These are phyloP conservation scores for Pleodorina starrii DNA, from an alignment of 139 green algal genomes.

Conservation along the genomic window DNA sequence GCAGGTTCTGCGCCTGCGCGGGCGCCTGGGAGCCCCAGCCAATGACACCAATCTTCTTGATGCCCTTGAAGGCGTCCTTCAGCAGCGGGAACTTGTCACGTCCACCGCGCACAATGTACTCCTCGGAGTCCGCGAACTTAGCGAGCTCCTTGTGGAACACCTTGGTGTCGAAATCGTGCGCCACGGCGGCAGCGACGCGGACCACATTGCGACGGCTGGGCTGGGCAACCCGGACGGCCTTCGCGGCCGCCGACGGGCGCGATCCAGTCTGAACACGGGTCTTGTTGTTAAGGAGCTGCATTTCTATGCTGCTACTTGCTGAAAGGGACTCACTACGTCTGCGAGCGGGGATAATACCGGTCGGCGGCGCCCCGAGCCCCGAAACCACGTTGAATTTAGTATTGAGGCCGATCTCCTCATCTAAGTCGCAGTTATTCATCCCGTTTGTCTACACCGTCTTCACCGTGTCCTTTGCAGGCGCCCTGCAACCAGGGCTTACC, in stretches of 20 bases:
- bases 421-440: too few relatives aligned
- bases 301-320: not conserved
- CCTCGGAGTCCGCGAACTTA: constrained; percentile 78
- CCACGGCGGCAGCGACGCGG: constrained; percentile 54
- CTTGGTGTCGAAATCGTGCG: constrained; percentile 67
- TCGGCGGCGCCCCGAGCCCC: not conserved
- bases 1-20: constrained; percentile 97
- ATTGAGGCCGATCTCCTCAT: too few relatives aligned
- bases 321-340: not conserved
- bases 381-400: constrained; percentile 8
- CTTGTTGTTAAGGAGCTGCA: constrained; percentile 44
- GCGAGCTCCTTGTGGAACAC: constrained; percentile 85
- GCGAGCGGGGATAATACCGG: not conserved
- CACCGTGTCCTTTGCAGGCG: too few relatives aligned
- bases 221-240: constrained; percentile 28
- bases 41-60: constrained; percentile 94
- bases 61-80: constrained; percentile 86
- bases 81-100: constrained; percentile 94
- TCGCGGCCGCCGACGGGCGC: not conserved
- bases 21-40: constrained; percentile 98
- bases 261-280: not conserved
- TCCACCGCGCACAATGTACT: constrained; percentile 96
- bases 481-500: too few relatives aligned
- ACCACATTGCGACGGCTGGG: constrained; percentile 10
- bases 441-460: too few relatives aligned